Evolutionary conservation across 2,329 filamentous ascomycete species (phyloP).

Genomic region (Didymella pomorum): DNA sequence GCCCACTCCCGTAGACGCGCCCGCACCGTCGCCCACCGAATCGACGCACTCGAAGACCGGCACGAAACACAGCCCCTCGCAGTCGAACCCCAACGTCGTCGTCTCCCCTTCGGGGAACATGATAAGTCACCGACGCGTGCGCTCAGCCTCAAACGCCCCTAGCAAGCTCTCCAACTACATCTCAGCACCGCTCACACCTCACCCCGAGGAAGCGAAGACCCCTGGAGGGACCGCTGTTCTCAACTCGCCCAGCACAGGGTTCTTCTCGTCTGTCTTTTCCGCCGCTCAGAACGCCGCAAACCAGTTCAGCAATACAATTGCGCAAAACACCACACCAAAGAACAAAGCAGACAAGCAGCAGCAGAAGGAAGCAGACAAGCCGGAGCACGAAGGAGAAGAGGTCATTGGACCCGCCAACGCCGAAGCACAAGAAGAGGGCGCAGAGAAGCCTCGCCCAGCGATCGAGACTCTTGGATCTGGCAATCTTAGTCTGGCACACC

Average conservation of each 20-base stretch:
- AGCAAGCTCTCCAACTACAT: conserved; percentile 86
- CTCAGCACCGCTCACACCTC: conserved; percentile 73
- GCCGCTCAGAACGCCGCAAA: conserved; percentile 91
- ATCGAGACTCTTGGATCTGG: conserved; percentile 89
- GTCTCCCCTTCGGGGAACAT: conserved; percentile 72
- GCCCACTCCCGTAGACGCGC: conserved; percentile 66
- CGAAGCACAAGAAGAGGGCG: conserved; percentile 29
- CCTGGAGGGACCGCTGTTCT: conserved; percentile 62
- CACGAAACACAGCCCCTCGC: conserved; percentile 42
- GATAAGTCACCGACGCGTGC: conserved; percentile 73
- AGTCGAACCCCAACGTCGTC: conserved; percentile 60
- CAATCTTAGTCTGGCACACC: conserved; percentile 85
- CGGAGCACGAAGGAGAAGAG: conserved; percentile 51
- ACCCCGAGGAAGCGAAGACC: conserved; percentile 72
- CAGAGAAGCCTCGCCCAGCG: conserved; percentile 68
- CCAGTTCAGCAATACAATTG: conserved; percentile 76
- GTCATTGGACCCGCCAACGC: conserved; percentile 49
- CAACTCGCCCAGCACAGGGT: conserved; percentile 61
- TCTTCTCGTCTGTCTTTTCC: conserved; percentile 93
- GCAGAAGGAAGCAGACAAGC: conserved; percentile 38
- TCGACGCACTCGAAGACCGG: conserved; percentile 35
- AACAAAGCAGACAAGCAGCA: conserved; percentile 39
- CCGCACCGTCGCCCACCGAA: conserved; percentile 45
- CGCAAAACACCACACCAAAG: conserved; percentile 65
- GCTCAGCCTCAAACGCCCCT: conserved; percentile 67